A percentile compares a stretch with the other conserved stretches of the same genome.
These are phyloP conservation scores for Sideroxylon spinosum DNA, from an alignment of 179 eudicot genomes.

Conservation along the genomic window DNA sequence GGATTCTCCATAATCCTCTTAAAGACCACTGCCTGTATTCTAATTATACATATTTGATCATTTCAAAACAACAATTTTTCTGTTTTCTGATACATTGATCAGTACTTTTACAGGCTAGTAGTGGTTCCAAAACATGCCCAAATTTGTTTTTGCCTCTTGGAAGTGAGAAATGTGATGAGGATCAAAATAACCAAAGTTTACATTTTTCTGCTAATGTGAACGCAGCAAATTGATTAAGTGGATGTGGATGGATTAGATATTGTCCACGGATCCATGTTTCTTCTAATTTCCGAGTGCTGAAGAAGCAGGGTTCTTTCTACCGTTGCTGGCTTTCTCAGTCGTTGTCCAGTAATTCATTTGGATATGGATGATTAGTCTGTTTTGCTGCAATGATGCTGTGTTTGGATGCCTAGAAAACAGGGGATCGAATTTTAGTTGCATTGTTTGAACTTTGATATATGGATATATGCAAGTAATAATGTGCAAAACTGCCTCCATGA, in stretches of 20 bases:
- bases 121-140: not conserved
- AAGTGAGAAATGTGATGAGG: slow-evolving; percentile 11
- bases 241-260: too few relatives aligned
- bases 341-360: not conserved
- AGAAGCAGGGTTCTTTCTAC: too few relatives aligned
- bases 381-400: not conserved
- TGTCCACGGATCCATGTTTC: too few relatives aligned
- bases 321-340: too few relatives aligned
- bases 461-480: too few relatives aligned
- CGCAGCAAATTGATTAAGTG: not conserved
- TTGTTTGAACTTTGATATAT: too few relatives aligned
- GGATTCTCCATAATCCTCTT: not conserved
- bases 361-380: not conserved
- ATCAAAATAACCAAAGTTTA: not conserved
- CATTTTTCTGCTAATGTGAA: slow-evolving; percentile 9
- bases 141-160: not conserved
- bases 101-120: not conserved
- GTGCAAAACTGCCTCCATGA: too few relatives aligned
- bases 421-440: too few relatives aligned
- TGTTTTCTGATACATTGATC: slow-evolving; percentile 16
- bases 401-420: not conserved
- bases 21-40: slow-evolving; percentile 2
- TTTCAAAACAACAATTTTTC: too few relatives aligned
- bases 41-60: too few relatives aligned
- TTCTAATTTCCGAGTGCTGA: too few relatives aligned